phyloP scores from a whole-genome alignment of 164 flowering plant species.

The Sextonia rubra region DNA sequence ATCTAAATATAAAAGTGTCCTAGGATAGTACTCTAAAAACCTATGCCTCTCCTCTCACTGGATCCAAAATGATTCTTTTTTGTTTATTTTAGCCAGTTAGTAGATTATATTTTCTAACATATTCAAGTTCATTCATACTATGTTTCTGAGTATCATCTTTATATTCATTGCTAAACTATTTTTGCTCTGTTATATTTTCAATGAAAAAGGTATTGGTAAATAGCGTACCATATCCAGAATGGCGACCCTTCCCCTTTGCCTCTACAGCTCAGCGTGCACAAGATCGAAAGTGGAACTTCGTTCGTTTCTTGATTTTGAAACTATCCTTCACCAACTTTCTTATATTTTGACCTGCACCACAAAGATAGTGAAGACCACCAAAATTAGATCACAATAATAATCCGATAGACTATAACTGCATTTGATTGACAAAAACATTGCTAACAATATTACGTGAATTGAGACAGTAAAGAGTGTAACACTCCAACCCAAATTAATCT shows the following conservation, averaged over 20 bases:
- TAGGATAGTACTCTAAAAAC: no score
- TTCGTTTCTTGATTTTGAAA: slow-evolving; percentile 28
- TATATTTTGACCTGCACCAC: slow-evolving; percentile 22
- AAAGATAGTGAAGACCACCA: background rate
- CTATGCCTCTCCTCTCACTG: no score
- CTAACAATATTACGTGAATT: no score
- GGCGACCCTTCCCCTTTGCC: slow-evolving; percentile 32
- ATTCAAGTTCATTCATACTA: slow-evolving; percentile 13
- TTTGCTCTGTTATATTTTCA: slow-evolving; percentile 18
- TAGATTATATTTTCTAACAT: slow-evolving; percentile 15
- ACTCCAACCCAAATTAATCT: no score
- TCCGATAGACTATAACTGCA: no score
- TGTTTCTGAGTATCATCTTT: slow-evolving; percentile 5
- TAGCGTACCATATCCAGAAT: slow-evolving; percentile 25
- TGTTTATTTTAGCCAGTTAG: no score
- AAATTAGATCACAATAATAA: background rate
- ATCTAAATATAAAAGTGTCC: no score
- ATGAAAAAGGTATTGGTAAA: slow-evolving; percentile 13
- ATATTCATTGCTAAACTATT: slow-evolving; percentile 14
- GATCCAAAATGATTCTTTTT: no score
- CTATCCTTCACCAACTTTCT: slow-evolving; percentile 39
- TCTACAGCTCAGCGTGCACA: slow-evolving; percentile 23
- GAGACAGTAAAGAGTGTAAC: no score
- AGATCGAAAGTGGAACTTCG: slow-evolving; percentile 30
- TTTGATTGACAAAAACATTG: no score